Base-by-base conservation (phyloP, 2,329 filamentous ascomycete genomes). In the Ampelomyces quisqualis region DNA sequence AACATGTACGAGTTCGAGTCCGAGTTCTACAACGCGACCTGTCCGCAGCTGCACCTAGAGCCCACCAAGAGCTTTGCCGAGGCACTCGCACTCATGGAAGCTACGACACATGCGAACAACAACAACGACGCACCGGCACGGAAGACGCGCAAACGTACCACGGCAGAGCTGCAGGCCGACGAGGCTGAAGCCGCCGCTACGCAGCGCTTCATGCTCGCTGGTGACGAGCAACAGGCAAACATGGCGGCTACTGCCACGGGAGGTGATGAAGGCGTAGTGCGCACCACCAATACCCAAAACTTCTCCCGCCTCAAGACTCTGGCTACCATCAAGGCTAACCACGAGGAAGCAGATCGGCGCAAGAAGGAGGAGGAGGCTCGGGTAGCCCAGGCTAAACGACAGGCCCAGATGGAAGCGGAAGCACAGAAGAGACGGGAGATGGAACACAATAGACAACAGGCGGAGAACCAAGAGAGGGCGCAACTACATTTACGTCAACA, bases 271-370 rank as follows among this genome's bases (percentile, higher is more conserved):
- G 84, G 82, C 7, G 57, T 57, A 14, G 57, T 60, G 26, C 62
- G 88, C 48, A 80, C 82, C 24, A 84, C 82, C n/a, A 78, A 85
- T 3, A 94, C 94, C 57, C 89, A 94, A 64, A 81, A 85, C 19
- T 96, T 97, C 64, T 90, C 93, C 55, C 82, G 87, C 24, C 97
- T 96, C 70, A 96, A 96, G 73, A 82, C 88, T 1, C 80, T 98
- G 29, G 88, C 89, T 43, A 86, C 88, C 43, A 95, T 96, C 56
- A 88, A 85, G 62, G 75, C 80, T 40, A 81, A 88, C 29, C 85
- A 89, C 45, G 82, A 84, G 18, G 88, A 94, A 64, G 86, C 83
- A 60, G 84, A 83, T 51, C 60, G 67, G 26, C 56, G 60, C 20
- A 70, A 73, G 57, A 72, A 70, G 50, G 70, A 72, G 38, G 69